A percentile compares a stretch with the other conserved stretches of the same genome.
Conservation (phyloP, 139 green algal species). For the Tetradesmus obliquus region DNA sequence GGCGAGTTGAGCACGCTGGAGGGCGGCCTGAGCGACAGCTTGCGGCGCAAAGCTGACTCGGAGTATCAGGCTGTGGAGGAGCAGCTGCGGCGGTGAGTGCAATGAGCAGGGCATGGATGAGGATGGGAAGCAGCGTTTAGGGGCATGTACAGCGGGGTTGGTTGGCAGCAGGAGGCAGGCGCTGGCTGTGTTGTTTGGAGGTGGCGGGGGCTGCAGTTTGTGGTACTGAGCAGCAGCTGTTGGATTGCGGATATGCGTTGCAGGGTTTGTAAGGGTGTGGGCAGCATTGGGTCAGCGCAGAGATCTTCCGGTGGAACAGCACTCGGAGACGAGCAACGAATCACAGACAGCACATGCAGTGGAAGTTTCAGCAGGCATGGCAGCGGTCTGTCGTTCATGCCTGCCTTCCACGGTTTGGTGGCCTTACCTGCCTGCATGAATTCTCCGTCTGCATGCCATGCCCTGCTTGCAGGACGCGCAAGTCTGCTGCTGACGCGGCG, state of each 20-base stretch:
- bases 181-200: too few relatives aligned
- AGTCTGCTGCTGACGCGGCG: constrained; percentile 5
- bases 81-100: constrained; percentile 18
- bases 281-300: not conserved
- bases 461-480: constrained; percentile 20
- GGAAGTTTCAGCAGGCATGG: too few relatives aligned
- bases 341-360: too few relatives aligned
- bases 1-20: constrained; percentile 30
- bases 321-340: too few relatives aligned
- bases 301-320: too few relatives aligned
- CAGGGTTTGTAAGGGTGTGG: too few relatives aligned
- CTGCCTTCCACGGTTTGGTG: too few relatives aligned
- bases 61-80: constrained; percentile 39
- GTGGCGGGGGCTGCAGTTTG: too few relatives aligned
- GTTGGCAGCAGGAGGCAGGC: not conserved
- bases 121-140: too few relatives aligned
- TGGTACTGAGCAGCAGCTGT: not conserved
- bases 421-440: too few relatives aligned
- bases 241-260: not conserved
- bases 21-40: constrained; percentile 24
- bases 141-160: not conserved
- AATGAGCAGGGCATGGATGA: not conserved
- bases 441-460: not conserved
- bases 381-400: too few relatives aligned
- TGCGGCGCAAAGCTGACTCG: constrained; percentile 38